These are phyloP conservation scores for Lasiosphaeria hispida DNA, from an alignment of 495 filamentous ascomycete genomes.

Conservation along the genomic window DNA sequence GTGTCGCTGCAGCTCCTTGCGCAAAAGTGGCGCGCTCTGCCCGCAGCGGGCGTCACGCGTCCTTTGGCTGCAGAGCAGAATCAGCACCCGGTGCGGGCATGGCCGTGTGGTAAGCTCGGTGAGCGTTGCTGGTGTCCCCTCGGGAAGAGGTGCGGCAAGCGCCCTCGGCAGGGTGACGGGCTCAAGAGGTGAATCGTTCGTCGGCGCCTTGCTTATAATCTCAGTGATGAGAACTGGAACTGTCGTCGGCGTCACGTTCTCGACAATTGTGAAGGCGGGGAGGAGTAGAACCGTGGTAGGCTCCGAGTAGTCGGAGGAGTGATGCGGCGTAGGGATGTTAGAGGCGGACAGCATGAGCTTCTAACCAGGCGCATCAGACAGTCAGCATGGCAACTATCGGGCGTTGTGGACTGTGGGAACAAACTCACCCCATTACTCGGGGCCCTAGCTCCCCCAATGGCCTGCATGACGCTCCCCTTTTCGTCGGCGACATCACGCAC, in stretches of 20 bases:
- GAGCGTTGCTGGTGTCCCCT: constrained; percentile 25
- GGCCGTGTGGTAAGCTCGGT: constrained; percentile 61
- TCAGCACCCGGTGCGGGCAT: constrained; percentile 77
- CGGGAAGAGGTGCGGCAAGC: constrained; percentile 55
- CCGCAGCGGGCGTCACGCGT: constrained; percentile 94
- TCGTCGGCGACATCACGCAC: constrained; percentile 86
- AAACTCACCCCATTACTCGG: constrained; percentile 72
- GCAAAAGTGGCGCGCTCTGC: constrained; percentile 82
- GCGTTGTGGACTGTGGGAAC: too few species aligned
- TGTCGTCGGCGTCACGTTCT: constrained; percentile 76
- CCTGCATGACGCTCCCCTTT: constrained; percentile 92
- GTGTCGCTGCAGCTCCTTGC: constrained; percentile 85
- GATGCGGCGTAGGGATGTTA: constrained; percentile 75
- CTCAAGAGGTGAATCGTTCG: constrained; percentile 68
- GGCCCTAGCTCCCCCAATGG: constrained; percentile 60
- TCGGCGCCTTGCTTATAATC: constrained; percentile 70
- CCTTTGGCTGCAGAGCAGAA: constrained; percentile 89
- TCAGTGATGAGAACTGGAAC: constrained; percentile 69
- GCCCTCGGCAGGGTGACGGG: constrained; percentile 34
- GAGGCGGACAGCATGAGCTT: constrained; percentile 89
- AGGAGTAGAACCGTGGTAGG: constrained; percentile 84
- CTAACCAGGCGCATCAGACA: constrained; percentile 39
- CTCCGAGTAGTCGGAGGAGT: constrained; percentile 54
- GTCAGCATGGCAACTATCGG: not conserved
- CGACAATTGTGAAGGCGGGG: constrained; percentile 80